Evolutionary conservation across 2,329 filamentous ascomycete genomes (phyloP).

Genomic region (Alternaria viburni): DNA sequence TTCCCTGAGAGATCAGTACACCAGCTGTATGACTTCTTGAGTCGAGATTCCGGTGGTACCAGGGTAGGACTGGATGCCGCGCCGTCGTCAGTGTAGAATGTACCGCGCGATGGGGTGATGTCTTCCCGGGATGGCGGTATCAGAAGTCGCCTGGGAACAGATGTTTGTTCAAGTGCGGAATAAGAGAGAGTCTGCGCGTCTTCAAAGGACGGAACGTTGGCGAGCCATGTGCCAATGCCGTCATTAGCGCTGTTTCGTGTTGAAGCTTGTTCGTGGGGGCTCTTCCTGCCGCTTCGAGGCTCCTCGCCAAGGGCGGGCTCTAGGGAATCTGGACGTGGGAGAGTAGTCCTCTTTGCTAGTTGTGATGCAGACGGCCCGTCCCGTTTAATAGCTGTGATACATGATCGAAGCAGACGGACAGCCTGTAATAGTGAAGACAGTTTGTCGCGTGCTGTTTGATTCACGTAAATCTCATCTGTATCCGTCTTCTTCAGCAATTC

Average conservation of each 20-base stretch:
- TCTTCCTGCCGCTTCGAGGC: constrained; percentile 26
- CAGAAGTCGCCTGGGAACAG: constrained; percentile 4
- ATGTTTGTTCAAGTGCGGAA: constrained; percentile 9
- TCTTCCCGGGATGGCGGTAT: constrained; percentile 18
- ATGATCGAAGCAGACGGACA: constrained; percentile 31
- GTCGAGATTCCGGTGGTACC: constrained; percentile 20
- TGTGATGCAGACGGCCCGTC: constrained; percentile 14
- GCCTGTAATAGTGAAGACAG: constrained; percentile 32
- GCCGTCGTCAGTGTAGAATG: constrained; percentile 40
- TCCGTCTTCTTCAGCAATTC: constrained; percentile 34
- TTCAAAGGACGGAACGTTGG: constrained; percentile 32
- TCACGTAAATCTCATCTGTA: constrained; percentile 32
- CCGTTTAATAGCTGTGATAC: constrained; percentile 27
- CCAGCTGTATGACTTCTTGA: constrained; percentile 31
- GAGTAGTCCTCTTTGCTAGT: constrained; percentile 21
- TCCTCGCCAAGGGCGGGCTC: constrained; percentile 29
- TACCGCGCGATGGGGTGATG: constrained; percentile 29
- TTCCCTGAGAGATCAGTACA: constrained; percentile 28
- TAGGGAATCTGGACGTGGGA: constrained; percentile 30
- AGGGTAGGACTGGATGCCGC: constrained; percentile 29
- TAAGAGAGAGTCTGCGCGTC: constrained; percentile 24
- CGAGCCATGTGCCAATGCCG: constrained; percentile 40
- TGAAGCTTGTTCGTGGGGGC: constrained; percentile 16
- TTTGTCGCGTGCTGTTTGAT: constrained; percentile 31
- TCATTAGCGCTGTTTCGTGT: constrained; percentile 15